Evolutionary conservation across 192 early-diverging fungal species (phyloP).

Genomic region (Podochytrium sp.): DNA sequence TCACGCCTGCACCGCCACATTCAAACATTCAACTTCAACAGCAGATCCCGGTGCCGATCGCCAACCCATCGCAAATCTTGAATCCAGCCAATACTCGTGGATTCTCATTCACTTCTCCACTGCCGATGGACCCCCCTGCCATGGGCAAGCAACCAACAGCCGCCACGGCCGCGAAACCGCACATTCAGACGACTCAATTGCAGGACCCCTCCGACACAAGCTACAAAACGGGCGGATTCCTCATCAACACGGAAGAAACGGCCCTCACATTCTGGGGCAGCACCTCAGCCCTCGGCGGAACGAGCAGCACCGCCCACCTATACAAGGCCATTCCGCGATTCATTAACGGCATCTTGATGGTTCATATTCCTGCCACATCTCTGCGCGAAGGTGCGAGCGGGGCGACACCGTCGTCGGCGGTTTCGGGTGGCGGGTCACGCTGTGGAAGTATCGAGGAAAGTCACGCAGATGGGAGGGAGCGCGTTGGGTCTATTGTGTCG

Average conservation of each 20-base stretch:
- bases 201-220: not conserved
- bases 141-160: not conserved
- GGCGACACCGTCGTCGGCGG: not conserved
- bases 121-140: not conserved
- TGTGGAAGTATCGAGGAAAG: not conserved
- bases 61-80: not conserved
- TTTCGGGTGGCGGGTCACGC: not conserved
- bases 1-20: not conserved
- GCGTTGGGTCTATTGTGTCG: not conserved
- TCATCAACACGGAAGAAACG: conserved; percentile 25
- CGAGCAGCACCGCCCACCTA: conserved; percentile 10
- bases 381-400: not conserved
- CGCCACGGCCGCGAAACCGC: not conserved
- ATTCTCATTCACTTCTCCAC: not conserved
- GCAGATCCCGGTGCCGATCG: not conserved
- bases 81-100: not conserved
- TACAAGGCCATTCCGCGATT: conserved; percentile 21
- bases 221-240: conserved; percentile 27
- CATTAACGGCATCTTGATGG: conserved; percentile 15
- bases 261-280: conserved; percentile 28
- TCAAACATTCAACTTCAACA: not conserved
- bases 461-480: not conserved
- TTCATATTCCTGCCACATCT: conserved; percentile 3
- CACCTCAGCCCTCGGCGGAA: conserved; percentile 15
- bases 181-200: not conserved